Evolutionary conservation across 129 eudicot species (phyloP).

Genomic region (Helichrysum umbraculigerum): DNA sequence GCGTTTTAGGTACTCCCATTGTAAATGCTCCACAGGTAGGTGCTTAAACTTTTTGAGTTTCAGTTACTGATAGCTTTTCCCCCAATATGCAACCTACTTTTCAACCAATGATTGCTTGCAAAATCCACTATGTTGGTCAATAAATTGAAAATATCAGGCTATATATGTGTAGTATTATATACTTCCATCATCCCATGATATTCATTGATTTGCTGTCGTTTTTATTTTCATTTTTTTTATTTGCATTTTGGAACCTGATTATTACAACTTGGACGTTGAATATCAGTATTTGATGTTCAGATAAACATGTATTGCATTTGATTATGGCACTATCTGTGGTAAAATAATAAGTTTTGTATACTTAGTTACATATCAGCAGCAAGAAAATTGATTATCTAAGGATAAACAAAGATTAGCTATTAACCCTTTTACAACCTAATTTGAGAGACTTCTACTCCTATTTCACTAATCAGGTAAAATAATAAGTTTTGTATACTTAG

Average conservation of each 20-base stretch:
- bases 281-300: not conserved
- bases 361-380: not conserved
- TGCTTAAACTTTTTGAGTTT: constrained; percentile 3
- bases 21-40: constrained; percentile 39
- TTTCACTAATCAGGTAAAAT: too few relatives aligned
- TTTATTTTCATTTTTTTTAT: too few relatives aligned
- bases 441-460: not conserved
- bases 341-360: not conserved
- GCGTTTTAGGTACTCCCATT: constrained; percentile 30
- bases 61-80: not conserved
- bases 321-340: not conserved
- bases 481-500: not conserved
- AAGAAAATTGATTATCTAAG: not conserved
- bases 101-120: constrained; percentile 4
- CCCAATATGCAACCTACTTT: constrained; percentile 3
- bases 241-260: too few relatives aligned
- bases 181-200: not conserved
- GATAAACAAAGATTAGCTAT: not conserved
- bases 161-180: not conserved
- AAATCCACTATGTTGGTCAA: not conserved
- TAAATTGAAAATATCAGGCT: not conserved
- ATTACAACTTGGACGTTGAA: too few relatives aligned
- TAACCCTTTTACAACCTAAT: not conserved
- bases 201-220: not conserved
- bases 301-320: not conserved